Evolutionary conservation across 1,284 basidiomycete genomes (phyloP), one percentile per base, ranked within the genome.

Genomic region (Bondarzewia mesenterica): DNA sequence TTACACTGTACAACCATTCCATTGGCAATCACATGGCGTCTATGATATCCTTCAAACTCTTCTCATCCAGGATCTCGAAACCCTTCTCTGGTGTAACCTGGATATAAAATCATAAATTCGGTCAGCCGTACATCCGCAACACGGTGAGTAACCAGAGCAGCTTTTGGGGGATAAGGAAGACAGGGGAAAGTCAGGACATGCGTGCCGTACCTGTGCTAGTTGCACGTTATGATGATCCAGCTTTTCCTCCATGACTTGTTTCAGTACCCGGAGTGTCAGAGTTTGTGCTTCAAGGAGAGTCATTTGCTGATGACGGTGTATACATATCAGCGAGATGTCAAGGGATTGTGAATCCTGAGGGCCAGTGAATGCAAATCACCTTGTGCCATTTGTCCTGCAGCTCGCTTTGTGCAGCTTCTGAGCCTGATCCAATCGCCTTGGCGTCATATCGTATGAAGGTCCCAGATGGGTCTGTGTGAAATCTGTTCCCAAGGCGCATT

Each of bases 221-320:
- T 99, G 95, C 20, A 99, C 93, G 60, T 99, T 99, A 72, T 96
- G 90, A 62, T 96, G 90, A 68, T 97, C 93, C 37, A 99, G 78
- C 68, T 95, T 95, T 74, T 99, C 96, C 68, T 99, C 96, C 96
- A 99, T 99, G 43, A 99, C 96, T 72, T 99, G 94, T 73, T 98
- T 98, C 55, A 99, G 72, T 39, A 97, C 91, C 54, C 85, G 85
- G 52, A 99, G 72, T 10, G 91, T 88, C 51, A 99, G 71, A 27
- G 81, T 73, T 58, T 94, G 89, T 1, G 94, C 96, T 65, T 98
- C 93, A 54, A 77, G 71, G 23, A 99, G 73, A 7, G 88, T 86
- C 85, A 99, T 95, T 81, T 88, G 85, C 93, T 98, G 58, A 21
- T 47, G 52, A 27, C 12, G 29, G 42, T 14, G 42, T n/a, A 18